phyloP scores from a whole-genome alignment of 2,329 filamentous ascomycete species.

The Chaetomium sp. region DNA sequence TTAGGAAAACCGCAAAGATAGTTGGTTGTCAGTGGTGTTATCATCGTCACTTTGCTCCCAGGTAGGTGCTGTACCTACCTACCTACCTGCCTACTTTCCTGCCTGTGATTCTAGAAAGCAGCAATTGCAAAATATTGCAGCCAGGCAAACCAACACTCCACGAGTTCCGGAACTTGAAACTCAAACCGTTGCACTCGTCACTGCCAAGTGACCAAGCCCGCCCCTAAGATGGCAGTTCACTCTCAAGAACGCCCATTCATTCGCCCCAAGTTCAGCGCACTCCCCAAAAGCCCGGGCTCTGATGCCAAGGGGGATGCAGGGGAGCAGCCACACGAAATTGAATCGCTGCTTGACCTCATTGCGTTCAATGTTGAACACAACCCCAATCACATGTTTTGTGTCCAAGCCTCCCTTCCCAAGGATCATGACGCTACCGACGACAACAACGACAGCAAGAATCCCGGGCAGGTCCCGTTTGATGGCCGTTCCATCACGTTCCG shows the following conservation, averaged over 20 bases:
- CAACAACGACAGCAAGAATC: too few relatives aligned
- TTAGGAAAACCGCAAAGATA: neutral
- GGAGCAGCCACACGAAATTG: too few relatives aligned
- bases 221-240: neutral
- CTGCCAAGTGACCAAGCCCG: too few relatives aligned
- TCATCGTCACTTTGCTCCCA: too few relatives aligned
- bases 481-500: neutral
- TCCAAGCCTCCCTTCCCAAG: neutral
- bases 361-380: neutral
- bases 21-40: too few relatives aligned
- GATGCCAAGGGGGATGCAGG: neutral
- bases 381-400: neutral
- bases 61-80: too few relatives aligned
- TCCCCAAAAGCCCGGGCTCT: neutral
- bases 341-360: neutral
- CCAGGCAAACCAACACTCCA: too few relatives aligned
- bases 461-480: neutral
- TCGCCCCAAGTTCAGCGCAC: neutral
- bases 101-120: too few relatives aligned
- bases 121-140: too few relatives aligned
- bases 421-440: neutral
- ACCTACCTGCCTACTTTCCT: too few relatives aligned
- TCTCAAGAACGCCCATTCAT: neutral
- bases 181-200: too few relatives aligned
- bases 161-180: too few relatives aligned